Conservation (phyloP, 306 rosid genomes). For the Rosa multiflora region DNA sequence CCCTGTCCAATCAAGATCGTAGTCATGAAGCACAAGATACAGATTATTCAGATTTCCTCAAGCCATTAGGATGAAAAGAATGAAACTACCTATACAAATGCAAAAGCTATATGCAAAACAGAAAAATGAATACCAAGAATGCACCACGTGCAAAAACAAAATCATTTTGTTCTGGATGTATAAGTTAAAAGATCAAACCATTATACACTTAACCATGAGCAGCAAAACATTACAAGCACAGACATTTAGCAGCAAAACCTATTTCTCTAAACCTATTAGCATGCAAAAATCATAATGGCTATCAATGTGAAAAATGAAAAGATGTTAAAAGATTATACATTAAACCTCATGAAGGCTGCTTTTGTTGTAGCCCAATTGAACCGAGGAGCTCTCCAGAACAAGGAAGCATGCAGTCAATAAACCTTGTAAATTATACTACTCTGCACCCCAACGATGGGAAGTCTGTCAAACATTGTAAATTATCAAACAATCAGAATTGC, state of each 20-base stretch:
- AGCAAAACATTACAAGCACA: not conserved
- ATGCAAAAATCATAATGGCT: not conserved
- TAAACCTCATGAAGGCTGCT: constrained; percentile 44
- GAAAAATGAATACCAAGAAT: not conserved
- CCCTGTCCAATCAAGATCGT: no score
- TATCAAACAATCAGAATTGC: constrained; percentile 44
- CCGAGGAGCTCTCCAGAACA: constrained; percentile 33
- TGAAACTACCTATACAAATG: not conserved
- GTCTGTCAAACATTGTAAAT: constrained; percentile 57
- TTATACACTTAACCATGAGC: not conserved
- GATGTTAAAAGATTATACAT: constrained; percentile 6
- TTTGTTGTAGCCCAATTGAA: constrained; percentile 24
- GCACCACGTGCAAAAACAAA: not conserved
- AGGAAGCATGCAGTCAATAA: constrained; percentile 43
- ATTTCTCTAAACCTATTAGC: not conserved
- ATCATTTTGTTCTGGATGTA: not conserved
- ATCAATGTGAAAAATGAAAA: not conserved
- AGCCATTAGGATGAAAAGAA: not conserved
- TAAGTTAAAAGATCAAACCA: not conserved
- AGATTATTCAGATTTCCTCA: constrained; percentile 1
- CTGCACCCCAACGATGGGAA: constrained; percentile 62
- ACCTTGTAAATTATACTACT: constrained; percentile 36
- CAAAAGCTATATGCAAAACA: not conserved
- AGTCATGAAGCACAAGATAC: not conserved
- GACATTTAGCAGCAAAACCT: not conserved